Evolutionary conservation across 2,329 filamentous ascomycete species (phyloP).

Genomic region (Phialocephala sp.): DNA sequence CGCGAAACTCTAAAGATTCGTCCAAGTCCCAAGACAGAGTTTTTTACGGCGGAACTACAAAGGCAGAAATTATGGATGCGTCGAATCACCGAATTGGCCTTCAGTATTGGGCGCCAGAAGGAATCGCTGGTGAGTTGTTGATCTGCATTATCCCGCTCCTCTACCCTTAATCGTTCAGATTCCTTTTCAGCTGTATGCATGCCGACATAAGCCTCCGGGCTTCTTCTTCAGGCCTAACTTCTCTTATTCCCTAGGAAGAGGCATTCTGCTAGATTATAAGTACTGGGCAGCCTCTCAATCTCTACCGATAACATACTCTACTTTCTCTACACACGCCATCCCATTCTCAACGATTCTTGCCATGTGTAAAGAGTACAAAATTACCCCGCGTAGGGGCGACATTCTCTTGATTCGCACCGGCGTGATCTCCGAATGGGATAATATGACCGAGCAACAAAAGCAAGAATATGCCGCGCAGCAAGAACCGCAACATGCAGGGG

Average conservation of each 20-base stretch:
- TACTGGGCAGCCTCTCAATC: slow-evolving; percentile 46
- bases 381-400: slow-evolving; percentile 56
- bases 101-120: slow-evolving; percentile 54
- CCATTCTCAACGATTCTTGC: slow-evolving; percentile 44
- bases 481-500: slow-evolving; percentile 44
- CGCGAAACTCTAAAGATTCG: slow-evolving; percentile 38
- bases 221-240: background rate
- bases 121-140: slow-evolving; percentile 47
- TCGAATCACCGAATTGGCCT: slow-evolving; percentile 52
- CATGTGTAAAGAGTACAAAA: slow-evolving; percentile 49
- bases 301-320: slow-evolving; percentile 45
- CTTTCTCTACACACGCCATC: slow-evolving; percentile 49
- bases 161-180: background rate
- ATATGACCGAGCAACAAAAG: slow-evolving; percentile 42
- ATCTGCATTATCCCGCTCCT: background rate
- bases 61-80: slow-evolving; percentile 51
- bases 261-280: slow-evolving; percentile 57
- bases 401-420: slow-evolving; percentile 57
- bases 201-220: background rate
- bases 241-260: slow-evolving; percentile 48
- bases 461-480: slow-evolving; percentile 41
- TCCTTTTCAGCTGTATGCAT: background rate
- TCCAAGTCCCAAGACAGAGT: slow-evolving; percentile 44
- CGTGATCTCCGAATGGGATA: slow-evolving; percentile 48
- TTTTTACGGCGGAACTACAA: slow-evolving; percentile 56